A percentile compares a stretch with the other conserved stretches of the same genome.
These are phyloP conservation scores for Colletotrichum filicis DNA, from an alignment of 2,329 filamentous ascomycete genomes.

Conservation along the genomic window DNA sequence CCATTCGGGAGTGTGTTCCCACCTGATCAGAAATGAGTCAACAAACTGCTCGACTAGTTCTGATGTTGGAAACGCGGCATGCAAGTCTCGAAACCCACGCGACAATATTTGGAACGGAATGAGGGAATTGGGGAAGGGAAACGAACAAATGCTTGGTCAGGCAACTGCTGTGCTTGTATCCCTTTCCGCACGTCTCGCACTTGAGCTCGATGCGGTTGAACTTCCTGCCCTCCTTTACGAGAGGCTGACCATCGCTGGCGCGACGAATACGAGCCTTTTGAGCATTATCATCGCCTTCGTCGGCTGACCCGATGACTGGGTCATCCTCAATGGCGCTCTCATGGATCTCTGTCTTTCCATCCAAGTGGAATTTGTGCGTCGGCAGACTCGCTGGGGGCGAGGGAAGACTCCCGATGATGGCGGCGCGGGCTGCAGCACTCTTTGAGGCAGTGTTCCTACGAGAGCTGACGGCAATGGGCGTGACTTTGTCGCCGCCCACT, in stretches of 20 bases:
- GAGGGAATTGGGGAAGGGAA: slow-evolving; percentile 63
- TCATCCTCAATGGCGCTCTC: slow-evolving; percentile 79
- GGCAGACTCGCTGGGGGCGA: slow-evolving; percentile 77
- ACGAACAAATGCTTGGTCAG: slow-evolving; percentile 99
- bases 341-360: slow-evolving; percentile 60
- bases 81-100: slow-evolving; percentile 43
- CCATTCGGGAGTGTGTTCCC: slow-evolving; percentile 99
- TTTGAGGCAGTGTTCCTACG: slow-evolving; percentile 79
- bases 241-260: slow-evolving; percentile 88
- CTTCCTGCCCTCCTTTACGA: slow-evolving; percentile 85
- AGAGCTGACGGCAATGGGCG: slow-evolving; percentile 65
- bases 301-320: slow-evolving; percentile 65
- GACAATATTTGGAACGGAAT: slow-evolving; percentile 37
- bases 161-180: slow-evolving; percentile 99
- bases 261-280: slow-evolving; percentile 64
- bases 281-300: slow-evolving; percentile 59
- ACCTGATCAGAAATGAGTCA: slow-evolving; percentile 69
- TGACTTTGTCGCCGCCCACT: slow-evolving; percentile 65
- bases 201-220: slow-evolving; percentile 86
- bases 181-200: slow-evolving; percentile 98
- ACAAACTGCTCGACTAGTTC: slow-evolving; percentile 35
- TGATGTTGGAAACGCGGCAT: background rate
- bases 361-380: slow-evolving; percentile 61
- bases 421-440: slow-evolving; percentile 62
- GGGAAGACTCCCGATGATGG: slow-evolving; percentile 67